phyloP scores from a whole-genome alignment of 2,329 filamentous ascomycete genomes.

The Neurospora crassa region DNA sequence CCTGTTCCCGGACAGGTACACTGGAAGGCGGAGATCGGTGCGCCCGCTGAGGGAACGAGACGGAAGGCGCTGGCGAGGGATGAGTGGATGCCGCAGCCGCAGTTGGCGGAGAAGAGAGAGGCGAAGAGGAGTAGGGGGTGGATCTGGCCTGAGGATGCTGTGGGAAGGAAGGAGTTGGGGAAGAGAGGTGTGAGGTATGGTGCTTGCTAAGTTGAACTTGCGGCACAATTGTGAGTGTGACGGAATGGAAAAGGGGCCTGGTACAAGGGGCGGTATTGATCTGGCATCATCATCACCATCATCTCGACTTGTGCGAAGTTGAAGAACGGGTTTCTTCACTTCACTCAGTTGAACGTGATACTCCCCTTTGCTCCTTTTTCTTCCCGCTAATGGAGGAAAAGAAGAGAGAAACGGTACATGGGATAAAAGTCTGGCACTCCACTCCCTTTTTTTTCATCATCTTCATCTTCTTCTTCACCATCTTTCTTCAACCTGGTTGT shows the following conservation, averaged over 20 bases:
- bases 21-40: conserved; percentile 65
- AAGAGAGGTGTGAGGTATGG: conserved; percentile 54
- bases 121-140: conserved; percentile 65
- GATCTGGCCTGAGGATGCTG: conserved; percentile 65
- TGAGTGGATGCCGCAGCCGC: conserved; percentile 65
- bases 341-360: background rate
- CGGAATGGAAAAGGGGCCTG: background rate
- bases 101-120: conserved; percentile 65
- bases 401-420: background rate
- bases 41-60: conserved; percentile 62
- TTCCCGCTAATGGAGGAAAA: background rate
- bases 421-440: background rate
- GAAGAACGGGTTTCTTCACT: background rate
- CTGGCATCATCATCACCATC: background rate
- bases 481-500: background rate
- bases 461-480: background rate
- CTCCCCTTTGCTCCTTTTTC: background rate
- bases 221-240: background rate
- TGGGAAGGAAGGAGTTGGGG: conserved; percentile 63
- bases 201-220: conserved; percentile 24
- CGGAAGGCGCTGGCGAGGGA: conserved; percentile 62
- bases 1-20: conserved; percentile 37
- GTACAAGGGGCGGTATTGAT: background rate
- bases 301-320: background rate
- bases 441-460: background rate